A percentile compares a stretch with the other conserved stretches of the same genome.
These are phyloP conservation scores for Plasmodium fragile DNA, from an alignment of 169 alveolate species.

Conservation along the genomic window DNA sequence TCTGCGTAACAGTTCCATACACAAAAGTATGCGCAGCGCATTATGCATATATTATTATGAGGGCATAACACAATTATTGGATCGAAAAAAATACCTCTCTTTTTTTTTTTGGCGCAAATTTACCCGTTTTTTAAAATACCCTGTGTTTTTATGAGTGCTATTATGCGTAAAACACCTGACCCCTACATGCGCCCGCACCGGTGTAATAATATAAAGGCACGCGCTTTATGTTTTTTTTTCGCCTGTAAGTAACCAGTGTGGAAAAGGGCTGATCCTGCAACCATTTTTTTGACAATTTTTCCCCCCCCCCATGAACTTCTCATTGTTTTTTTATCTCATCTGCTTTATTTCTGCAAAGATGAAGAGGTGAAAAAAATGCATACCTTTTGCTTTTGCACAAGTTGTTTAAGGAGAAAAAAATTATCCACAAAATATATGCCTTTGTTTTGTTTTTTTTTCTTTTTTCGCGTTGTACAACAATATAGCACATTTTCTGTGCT, in stretches of 20 bases:
- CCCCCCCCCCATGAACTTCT: neutral
- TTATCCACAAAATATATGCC: neutral
- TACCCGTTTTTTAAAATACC: neutral
- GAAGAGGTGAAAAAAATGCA: neutral
- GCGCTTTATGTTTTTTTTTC: too few relatives aligned
- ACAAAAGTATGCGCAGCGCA: neutral
- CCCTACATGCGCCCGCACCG: neutral
- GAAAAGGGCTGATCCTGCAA: neutral
- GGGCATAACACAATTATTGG: neutral
- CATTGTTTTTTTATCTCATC: neutral
- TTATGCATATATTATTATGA: too few relatives aligned
- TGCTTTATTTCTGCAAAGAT: too few relatives aligned
- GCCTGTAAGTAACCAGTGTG: neutral
- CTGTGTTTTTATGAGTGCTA: neutral
- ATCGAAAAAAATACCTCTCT: neutral
- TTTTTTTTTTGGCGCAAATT: neutral
- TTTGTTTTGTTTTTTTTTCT: too few relatives aligned
- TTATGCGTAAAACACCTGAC: neutral
- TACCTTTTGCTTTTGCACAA: neutral
- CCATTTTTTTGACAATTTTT: neutral
- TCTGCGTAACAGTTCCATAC: neutral
- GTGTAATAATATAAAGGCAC: too few relatives aligned
- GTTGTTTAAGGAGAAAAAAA: neutral
- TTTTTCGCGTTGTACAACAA: neutral
- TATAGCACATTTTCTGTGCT: neutral